Conservation (phyloP, 2,329 filamentous ascomycete species). For the Colletotrichum orchidophilum region DNA sequence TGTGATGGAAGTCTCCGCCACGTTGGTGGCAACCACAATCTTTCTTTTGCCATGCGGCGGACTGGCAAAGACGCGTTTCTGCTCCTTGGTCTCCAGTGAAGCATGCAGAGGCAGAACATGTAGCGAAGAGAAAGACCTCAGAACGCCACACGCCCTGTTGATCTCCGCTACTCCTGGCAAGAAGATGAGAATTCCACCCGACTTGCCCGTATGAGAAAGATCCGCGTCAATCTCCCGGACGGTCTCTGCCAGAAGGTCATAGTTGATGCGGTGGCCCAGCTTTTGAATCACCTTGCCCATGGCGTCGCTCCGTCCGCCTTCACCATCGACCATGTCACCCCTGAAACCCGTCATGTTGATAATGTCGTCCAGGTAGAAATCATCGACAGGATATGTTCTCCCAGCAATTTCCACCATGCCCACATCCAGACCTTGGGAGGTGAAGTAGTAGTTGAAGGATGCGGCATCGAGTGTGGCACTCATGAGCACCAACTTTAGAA, state of each 20-base stretch:
- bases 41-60: conserved; percentile 86
- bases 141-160: conserved; percentile 76
- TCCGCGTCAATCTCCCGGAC: conserved; percentile 84
- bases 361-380: conserved; percentile 91
- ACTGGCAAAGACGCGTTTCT: conserved; percentile 83
- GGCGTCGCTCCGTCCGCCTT: conserved; percentile 55
- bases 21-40: conserved; percentile 93
- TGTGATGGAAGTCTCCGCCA: conserved; percentile 97
- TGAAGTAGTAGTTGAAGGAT: conserved; percentile 87
- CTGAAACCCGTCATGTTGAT: conserved; percentile 81
- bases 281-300: conserved; percentile 77
- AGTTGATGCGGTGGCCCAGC: conserved; percentile 88
- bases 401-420: conserved; percentile 88
- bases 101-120: conserved; percentile 91
- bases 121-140: conserved; percentile 70
- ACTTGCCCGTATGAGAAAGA: conserved; percentile 69
- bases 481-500: conserved; percentile 93
- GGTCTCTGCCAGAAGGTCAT: conserved; percentile 82
- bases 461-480: conserved; percentile 92
- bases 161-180: conserved; percentile 93
- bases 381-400: conserved; percentile 87
- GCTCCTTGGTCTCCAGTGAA: conserved; percentile 87
- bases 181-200: conserved; percentile 95
- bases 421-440: conserved; percentile 71
- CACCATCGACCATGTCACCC: conserved; percentile 56